phyloP scores from a whole-genome alignment of 257 asterid species.

The Paraleonurus japonicus region DNA sequence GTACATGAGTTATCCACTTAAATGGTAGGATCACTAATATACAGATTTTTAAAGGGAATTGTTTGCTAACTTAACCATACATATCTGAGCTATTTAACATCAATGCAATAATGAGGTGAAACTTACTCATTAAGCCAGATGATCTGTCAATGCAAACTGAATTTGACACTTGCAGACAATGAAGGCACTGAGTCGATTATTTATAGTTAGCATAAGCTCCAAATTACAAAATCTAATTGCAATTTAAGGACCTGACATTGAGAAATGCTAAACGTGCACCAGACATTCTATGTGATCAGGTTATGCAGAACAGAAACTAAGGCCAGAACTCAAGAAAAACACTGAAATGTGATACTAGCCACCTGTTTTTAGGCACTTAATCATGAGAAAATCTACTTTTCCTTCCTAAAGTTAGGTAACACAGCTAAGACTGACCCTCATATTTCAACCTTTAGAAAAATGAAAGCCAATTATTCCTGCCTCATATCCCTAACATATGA shows the following conservation, averaged over 20 bases:
- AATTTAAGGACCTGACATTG: not conserved
- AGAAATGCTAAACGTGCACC: not conserved
- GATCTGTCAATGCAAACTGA: not conserved
- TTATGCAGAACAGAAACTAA: not conserved
- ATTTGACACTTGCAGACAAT: not conserved
- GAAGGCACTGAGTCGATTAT: not conserved
- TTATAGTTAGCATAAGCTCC: not conserved
- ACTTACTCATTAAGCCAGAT: not conserved
- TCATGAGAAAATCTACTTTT: not conserved
- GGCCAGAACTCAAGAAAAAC: not conserved
- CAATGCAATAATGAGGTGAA: not conserved
- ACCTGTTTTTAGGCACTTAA: not conserved
- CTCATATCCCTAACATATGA: not conserved
- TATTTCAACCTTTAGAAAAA: not conserved
- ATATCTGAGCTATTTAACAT: not conserved
- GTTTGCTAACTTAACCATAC: not conserved
- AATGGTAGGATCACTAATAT: not conserved
- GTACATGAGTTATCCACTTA: constrained; percentile 4
- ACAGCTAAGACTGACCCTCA: not conserved
- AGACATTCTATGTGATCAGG: too few relatives aligned
- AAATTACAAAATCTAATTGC: not conserved
- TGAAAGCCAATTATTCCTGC: not conserved
- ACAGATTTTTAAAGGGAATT: not conserved
- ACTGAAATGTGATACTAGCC: not conserved
- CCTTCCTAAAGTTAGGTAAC: not conserved